Evolutionary conservation across 2,329 filamentous ascomycete species (phyloP).

Genomic region (Paecilomyces fulvus): DNA sequence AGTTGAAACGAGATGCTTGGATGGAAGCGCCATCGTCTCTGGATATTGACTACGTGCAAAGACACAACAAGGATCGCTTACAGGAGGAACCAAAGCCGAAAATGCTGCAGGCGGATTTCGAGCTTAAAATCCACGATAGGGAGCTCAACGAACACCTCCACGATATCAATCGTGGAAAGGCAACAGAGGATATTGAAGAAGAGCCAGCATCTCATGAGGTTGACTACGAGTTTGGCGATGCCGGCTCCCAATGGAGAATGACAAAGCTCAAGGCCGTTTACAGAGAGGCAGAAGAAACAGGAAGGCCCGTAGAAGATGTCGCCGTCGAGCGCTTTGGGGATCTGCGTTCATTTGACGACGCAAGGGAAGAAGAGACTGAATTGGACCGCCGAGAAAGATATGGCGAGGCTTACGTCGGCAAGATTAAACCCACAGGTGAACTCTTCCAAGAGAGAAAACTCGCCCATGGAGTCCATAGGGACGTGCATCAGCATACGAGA

Average conservation of each 20-base stretch:
- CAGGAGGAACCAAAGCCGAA: conserved; percentile 34
- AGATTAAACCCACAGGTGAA: conserved; percentile 81
- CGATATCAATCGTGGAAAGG: conserved; percentile 51
- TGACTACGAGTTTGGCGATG: conserved; percentile 79
- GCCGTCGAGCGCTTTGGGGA: conserved; percentile 75
- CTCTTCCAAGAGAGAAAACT: conserved; percentile 69
- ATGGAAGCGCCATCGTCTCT: conserved; percentile 82
- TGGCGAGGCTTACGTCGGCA: conserved; percentile 73
- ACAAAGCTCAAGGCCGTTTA: conserved; percentile 85
- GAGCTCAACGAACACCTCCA: conserved; percentile 70
- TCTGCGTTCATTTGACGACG: conserved; percentile 80
- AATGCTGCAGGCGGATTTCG: conserved; percentile 49
- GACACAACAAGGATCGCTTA: conserved; percentile 52
- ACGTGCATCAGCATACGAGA: conserved; percentile 16
- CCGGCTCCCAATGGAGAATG: conserved; percentile 92
- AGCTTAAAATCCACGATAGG: conserved; percentile 65
- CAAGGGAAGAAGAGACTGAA: conserved; percentile 86
- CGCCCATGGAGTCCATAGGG: conserved; percentile 44
- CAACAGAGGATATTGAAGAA: conserved; percentile 44
- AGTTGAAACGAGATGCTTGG: conserved; percentile 72
- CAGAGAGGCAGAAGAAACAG: conserved; percentile 64
- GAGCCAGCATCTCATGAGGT: conserved; percentile 54
- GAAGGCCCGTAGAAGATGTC: conserved; percentile 67
- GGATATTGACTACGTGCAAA: conserved; percentile 65
- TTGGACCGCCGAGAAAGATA: conserved; percentile 75